Base-by-base conservation (phyloP, 2,329 filamentous ascomycete species). In the Aspergillus sp. region DNA sequence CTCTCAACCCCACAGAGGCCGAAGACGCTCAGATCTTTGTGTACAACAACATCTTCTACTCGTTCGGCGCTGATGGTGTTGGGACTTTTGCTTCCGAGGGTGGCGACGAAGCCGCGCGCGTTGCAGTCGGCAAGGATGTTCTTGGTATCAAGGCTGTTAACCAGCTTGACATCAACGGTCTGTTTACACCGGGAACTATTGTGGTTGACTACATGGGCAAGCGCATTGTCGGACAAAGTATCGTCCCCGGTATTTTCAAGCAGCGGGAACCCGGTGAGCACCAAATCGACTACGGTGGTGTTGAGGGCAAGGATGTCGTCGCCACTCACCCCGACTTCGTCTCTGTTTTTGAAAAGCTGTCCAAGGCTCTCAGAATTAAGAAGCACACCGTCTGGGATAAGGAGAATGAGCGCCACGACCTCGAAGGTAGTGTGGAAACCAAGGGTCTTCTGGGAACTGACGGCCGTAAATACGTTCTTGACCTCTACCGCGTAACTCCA, bases 41-140 rank as follows among this genome's bases (percentile, higher is more conserved):
- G 23, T 97, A 98, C 81, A 98, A 98, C 82, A 99, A 99, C 77
- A 92, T 99, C 65, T 99, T 99, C 81, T 99, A 96, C 81, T 98
- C 95, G 0, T 98, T 97, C 67, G 95, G 95, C 62, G 93, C 95
- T 45, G 95, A 99, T 73, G 96, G 95, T 52, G 95, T 98, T 46
- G 93, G 95, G 44, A 99, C 95, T 15, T 99, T 99, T 75, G 93
- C 92, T 11, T 93, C 90, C 3, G 95, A 99, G 77, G 95, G 95
- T 64, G 95, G 95, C 19, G 93, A 99, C 65, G 95, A 99, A 78
- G 95, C 95, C 64, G 95, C 95, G 14, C 87, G 93, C 58, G 91
- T 98, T 57, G 95, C 96, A 25, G 96, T 96, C 5, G 93, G 93
- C 63, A 99, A 99, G 79, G 95, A 99, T 70, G 93, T 98, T 47